Percentiles rank a stretch among this genome's conserved stretches.
phyloP scores from a whole-genome alignment of 257 asterid species.

The Capsicum pubescens region DNA sequence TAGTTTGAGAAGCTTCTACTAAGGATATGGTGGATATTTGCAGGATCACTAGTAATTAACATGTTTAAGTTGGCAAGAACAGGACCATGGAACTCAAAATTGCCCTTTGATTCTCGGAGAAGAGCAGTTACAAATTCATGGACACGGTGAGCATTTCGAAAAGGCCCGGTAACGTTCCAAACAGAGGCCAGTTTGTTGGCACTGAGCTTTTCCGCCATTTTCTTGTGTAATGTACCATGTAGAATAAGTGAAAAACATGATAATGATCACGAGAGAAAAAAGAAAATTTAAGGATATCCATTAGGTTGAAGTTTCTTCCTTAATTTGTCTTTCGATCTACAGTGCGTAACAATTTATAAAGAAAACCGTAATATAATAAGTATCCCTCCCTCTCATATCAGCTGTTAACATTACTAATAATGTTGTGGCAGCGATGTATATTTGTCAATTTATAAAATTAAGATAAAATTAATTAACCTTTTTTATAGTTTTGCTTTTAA shows the following conservation, averaged over 20 bases:
- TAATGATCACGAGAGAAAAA: background rate
- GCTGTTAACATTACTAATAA: too few species aligned
- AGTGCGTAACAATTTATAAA: too few species aligned
- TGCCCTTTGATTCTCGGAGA: background rate
- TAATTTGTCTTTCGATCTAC: background rate
- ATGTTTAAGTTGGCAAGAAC: background rate
- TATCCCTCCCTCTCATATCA: too few species aligned
- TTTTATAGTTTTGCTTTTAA: too few species aligned
- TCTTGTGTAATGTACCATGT: background rate
- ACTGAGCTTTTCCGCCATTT: background rate
- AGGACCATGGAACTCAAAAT: slow-evolving; percentile 2
- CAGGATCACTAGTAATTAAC: background rate
- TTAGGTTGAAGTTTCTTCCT: background rate
- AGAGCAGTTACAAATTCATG: background rate
- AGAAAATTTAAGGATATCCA: background rate
- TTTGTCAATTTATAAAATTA: too few species aligned
- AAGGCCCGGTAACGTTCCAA: slow-evolving; percentile 12
- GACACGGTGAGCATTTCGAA: background rate
- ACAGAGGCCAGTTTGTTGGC: slow-evolving; percentile 18
- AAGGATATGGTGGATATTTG: background rate
- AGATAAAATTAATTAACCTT: too few species aligned
- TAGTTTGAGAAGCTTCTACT: slow-evolving; percentile 13
- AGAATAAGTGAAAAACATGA: slow-evolving; percentile 13
- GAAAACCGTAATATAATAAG: too few species aligned
- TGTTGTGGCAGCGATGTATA: too few species aligned